A percentile compares a stretch with the other conserved stretches of the same genome.
phyloP scores from a whole-genome alignment of 208 protist genomes.

The Naegleria gruberi region DNA sequence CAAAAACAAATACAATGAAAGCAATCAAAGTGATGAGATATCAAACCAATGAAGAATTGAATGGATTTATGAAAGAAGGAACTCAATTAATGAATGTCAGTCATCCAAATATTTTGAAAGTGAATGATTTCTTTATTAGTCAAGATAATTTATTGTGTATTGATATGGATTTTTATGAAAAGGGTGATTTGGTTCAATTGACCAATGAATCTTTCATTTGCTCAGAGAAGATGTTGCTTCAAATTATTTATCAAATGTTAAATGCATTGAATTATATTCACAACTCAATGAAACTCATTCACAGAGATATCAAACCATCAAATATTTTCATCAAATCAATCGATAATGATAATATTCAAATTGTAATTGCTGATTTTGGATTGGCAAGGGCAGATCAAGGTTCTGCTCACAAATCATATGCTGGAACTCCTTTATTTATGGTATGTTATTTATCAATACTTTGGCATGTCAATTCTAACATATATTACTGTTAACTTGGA shows the following conservation, averaged over 20 bases:
- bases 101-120: not conserved
- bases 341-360: not conserved
- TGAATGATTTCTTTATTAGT: not conserved
- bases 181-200: not conserved
- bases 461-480: no score
- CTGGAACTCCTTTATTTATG: not conserved
- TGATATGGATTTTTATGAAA: not conserved
- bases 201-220: not conserved
- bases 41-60: not conserved
- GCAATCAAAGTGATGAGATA: not conserved
- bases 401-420: not conserved
- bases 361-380: not conserved
- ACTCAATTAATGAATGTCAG: not conserved
- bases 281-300: conserved; percentile 14
- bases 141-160: not conserved
- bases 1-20: not conserved
- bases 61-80: not conserved
- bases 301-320: conserved; percentile 30
- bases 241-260: not conserved
- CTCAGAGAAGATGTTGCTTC: not conserved
- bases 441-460: no score
- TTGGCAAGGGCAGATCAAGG: not conserved
- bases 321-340: conserved; percentile 30
- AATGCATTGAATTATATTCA: not conserved
- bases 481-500: no score